Conservation (phyloP, 495 filamentous ascomycete species). For the Aspergillus saccharolyticus region DNA sequence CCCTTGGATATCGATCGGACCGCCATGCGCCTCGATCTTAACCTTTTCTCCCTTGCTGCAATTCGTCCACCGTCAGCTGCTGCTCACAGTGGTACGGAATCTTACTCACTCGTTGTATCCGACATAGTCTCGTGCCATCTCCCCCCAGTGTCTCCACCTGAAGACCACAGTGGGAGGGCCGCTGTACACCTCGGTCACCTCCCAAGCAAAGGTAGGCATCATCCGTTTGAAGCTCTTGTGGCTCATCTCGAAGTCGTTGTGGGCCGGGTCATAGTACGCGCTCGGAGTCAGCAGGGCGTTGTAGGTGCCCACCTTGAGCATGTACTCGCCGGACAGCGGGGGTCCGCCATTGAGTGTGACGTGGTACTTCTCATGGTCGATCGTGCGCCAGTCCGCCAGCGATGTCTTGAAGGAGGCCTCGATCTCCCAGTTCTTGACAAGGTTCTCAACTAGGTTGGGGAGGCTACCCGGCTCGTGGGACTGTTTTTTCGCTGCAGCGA, state of each 20-base stretch:
- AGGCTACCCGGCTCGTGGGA: constrained; percentile 52
- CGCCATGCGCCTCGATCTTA: constrained; percentile 40
- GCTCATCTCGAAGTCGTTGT: constrained; percentile 52
- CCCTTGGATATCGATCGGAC: constrained; percentile 41
- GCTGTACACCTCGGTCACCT: constrained; percentile 60
- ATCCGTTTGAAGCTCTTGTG: constrained; percentile 66
- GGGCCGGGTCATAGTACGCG: constrained; percentile 55
- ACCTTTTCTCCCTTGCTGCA: constrained; percentile 55
- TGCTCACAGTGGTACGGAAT: background rate
- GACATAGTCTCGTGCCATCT: constrained; percentile 59
- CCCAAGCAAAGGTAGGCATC: constrained; percentile 68
- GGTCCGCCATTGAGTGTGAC: constrained; percentile 59
- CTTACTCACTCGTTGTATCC: constrained; percentile 52
- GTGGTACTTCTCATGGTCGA: constrained; percentile 50
- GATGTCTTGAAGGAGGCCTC: constrained; percentile 61
- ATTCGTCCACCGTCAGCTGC: background rate
- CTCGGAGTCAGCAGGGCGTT: constrained; percentile 59
- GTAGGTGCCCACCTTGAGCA: constrained; percentile 63
- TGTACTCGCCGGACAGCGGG: constrained; percentile 52
- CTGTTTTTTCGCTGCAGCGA: constrained; percentile 44
- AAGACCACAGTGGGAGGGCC: constrained; percentile 57
- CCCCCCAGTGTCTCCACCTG: constrained; percentile 62
- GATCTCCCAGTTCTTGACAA: constrained; percentile 70
- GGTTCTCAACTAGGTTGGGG: constrained; percentile 57
- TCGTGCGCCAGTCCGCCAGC: constrained; percentile 58